Evolutionary conservation across 2,329 filamentous ascomycete species (phyloP), one percentile per base, ranked within the genome.

Genomic region (Onygenales sp.): DNA sequence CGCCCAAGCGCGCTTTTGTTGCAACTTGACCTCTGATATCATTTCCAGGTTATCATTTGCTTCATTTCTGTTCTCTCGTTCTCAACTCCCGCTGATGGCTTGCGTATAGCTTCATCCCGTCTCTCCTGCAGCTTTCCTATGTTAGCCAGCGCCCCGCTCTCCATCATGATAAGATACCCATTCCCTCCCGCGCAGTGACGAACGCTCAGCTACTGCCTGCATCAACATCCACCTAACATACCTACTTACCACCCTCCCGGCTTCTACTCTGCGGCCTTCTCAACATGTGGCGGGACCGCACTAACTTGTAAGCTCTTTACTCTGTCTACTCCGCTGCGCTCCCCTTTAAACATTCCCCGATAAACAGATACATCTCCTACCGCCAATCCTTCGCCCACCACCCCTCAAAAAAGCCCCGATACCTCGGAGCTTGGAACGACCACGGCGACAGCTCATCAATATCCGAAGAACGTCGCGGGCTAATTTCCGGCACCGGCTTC

Each of bases 211-310:
- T 40, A 17, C 50, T 4, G 11, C 33, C 44, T 33, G 2, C 44
- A 31, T 8, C 47, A 21, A 52, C 32, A n/a, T 42, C 33, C 21
- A 44, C 8, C 47, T 6, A 39, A 17, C 40, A 10, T 40, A 46
- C 32, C 33, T 46, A 21, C 50, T 13, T 45, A 14, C 17, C 21
- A 27, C 17, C 42, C 17, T 36, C 10, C 11, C 46, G 32, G 10
- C 11, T 34, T 11, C 34, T 49, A 7, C 2, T 33, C 42, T 34
- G 31, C 49, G 13, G 36, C 39, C 56, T 49, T 45, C 49, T 74
- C 75, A 77, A 79, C 79, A 95, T 95, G 89, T 98, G 91, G 91
- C 89, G 93, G 78, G 93, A 98, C 80, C 87, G 93, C 74, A 98
- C 93, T 63, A 98, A 97, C 70, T 87, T 98, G 90, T 96, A 83